Conservation (phyloP, 2,329 filamentous ascomycete species). For the Xylaria sp. region DNA sequence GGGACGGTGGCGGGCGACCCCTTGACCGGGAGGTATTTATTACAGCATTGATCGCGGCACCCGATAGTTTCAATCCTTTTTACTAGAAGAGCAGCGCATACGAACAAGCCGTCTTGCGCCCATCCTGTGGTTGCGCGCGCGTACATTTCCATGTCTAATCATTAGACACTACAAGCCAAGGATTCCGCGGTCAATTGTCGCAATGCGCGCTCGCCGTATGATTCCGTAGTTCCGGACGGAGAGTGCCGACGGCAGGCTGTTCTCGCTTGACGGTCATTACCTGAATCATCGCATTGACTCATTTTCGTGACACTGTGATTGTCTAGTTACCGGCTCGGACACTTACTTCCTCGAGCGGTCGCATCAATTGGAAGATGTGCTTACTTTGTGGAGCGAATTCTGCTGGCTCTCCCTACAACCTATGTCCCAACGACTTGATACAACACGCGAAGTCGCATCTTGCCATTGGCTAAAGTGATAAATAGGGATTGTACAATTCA, state of each 20-base stretch:
- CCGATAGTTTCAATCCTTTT: not conserved
- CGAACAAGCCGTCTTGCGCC: not conserved
- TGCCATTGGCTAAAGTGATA: conserved; percentile 22
- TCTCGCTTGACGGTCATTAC: conserved; percentile 17
- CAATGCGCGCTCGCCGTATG: not conserved
- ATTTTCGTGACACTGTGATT: conserved; percentile 18
- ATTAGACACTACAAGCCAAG: not conserved
- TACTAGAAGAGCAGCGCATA: conserved; percentile 13
- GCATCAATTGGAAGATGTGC: conserved; percentile 11
- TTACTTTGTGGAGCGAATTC: conserved; percentile 15
- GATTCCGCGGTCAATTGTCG: conserved; percentile 14
- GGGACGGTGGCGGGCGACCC: conserved; percentile 26
- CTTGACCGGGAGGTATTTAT: conserved; percentile 5
- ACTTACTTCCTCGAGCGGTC: conserved; percentile 5
- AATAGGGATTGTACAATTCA: not conserved
- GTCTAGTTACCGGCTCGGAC: conserved; percentile 5
- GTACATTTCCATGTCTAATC: not conserved
- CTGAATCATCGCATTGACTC: conserved; percentile 14
- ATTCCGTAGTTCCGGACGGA: conserved; percentile 4
- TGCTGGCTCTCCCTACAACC: conserved; percentile 21
- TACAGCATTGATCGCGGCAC: conserved; percentile 13
- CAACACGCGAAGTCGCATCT: conserved; percentile 20
- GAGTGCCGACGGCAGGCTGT: conserved; percentile 12
- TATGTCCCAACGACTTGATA: conserved; percentile 25
- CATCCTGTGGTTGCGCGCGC: conserved; percentile 18